Conservation (phyloP, 306 rosid genomes). For the Malus domestica region DNA sequence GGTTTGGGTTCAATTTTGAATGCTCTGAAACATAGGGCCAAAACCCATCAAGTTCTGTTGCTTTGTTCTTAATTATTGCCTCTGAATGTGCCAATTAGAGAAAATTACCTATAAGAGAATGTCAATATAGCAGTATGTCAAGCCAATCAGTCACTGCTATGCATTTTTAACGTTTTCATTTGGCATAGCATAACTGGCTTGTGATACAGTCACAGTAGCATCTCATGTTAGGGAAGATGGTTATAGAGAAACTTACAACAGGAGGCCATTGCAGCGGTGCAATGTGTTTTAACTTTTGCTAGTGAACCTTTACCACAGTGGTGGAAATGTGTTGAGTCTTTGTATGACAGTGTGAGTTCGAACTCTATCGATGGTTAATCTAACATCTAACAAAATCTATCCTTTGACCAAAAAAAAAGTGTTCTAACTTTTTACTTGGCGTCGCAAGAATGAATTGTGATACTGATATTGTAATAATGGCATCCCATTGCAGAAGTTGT, state of each 20-base stretch:
- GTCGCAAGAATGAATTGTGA: background rate
- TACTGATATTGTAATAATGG: too few species aligned
- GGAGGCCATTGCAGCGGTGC: background rate
- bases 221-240: background rate
- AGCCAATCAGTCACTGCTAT: background rate
- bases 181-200: background rate
- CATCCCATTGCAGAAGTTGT: background rate
- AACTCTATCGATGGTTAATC: too few species aligned
- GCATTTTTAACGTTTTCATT: background rate
- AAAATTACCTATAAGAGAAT: too few species aligned
- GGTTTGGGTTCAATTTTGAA: background rate
- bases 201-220: too few species aligned
- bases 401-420: too few species aligned
- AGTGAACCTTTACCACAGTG: too few species aligned
- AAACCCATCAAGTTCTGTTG: background rate
- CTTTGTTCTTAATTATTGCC: slow-evolving; percentile 1
- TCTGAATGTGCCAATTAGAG: background rate
- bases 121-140: background rate
- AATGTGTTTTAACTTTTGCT: too few species aligned
- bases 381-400: too few species aligned
- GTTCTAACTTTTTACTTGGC: background rate
- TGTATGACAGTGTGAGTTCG: too few species aligned
- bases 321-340: too few species aligned
- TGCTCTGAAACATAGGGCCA: background rate
- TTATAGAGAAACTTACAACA: background rate